phyloP scores from a whole-genome alignment of 2,329 filamentous ascomycete species.

The Trichoderma lentiforme region DNA sequence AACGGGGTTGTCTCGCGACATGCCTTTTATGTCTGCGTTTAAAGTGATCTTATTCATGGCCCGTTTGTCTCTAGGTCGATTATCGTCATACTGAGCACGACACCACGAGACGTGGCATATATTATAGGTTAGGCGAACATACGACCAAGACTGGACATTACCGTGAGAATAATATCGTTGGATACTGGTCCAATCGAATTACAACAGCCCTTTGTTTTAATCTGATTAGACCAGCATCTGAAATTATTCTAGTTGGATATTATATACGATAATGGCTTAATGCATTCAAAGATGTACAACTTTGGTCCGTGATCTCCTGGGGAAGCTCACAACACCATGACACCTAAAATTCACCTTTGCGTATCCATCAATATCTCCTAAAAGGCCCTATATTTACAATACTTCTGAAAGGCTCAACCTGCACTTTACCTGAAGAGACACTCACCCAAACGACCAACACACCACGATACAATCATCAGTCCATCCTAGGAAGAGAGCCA shows the following conservation, averaged over 20 bases:
- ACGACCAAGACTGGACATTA: not conserved
- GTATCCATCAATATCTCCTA: not conserved
- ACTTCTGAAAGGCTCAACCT: not conserved
- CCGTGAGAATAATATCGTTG: not conserved
- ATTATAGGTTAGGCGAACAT: not conserved
- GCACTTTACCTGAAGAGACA: not conserved
- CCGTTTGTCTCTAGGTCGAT: not conserved
- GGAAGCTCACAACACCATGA: not conserved
- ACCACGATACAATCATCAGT: not conserved
- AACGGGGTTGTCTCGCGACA: not conserved
- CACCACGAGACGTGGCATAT: not conserved
- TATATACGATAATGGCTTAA: not conserved
- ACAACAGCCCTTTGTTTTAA: not conserved
- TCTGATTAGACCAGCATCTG: too few relatives aligned
- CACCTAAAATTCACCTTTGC: not conserved
- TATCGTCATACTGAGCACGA: not conserved
- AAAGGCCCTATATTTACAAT: not conserved
- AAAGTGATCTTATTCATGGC: not conserved
- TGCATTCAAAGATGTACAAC: not conserved
- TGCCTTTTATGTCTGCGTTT: not conserved
- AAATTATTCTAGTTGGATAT: not conserved
- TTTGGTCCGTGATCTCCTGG: not conserved
- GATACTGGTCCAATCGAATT: not conserved
- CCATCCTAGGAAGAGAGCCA: not conserved
- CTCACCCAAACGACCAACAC: not conserved